Percentiles rank a stretch among this genome's conserved stretches.
phyloP scores from a whole-genome alignment of 306 rosid genomes.

The Prinsepia uniflora region DNA sequence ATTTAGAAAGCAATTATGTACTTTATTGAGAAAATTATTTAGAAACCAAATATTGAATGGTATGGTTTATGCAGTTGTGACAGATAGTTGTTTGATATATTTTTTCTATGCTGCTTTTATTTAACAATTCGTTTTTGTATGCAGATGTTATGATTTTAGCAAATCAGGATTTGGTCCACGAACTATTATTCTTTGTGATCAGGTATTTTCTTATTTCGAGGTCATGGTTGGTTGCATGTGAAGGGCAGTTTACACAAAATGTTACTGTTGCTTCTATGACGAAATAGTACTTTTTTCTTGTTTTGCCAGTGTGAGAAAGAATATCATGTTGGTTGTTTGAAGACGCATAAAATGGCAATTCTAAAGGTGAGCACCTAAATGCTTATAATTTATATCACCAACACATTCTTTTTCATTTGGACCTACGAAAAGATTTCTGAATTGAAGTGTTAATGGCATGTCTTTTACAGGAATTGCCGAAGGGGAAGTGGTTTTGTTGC shows the following conservation, averaged over 20 bases:
- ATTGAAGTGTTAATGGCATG: conserved; percentile 21
- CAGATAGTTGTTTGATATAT: conserved; percentile 6
- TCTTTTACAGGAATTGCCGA: conserved; percentile 77
- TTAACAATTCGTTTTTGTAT: conserved; percentile 24
- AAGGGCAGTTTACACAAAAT: background rate
- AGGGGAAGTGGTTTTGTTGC: conserved; percentile 95
- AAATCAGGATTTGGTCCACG: conserved; percentile 98
- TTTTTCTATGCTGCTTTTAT: conserved; percentile 21
- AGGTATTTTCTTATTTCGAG: conserved; percentile 44
- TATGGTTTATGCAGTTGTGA: conserved; percentile 12
- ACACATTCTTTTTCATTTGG: conserved; percentile 12
- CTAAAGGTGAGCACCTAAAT: conserved; percentile 53
- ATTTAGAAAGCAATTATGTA: conserved; percentile 2
- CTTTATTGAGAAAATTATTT: background rate
- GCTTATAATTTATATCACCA: conserved; percentile 16
- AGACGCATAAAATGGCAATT: conserved; percentile 94
- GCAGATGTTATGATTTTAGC: conserved; percentile 88
- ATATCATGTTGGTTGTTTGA: conserved; percentile 94
- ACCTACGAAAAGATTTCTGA: conserved; percentile 17
- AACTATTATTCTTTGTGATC: conserved; percentile 95
- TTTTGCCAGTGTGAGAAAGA: conserved; percentile 88
- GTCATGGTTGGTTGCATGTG: background rate
- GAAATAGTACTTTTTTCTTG: background rate
- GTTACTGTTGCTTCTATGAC: background rate
- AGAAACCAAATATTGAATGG: conserved; percentile 15